Conservation (phyloP, 805 yeast species). For the Sugiyamaella americana region DNA sequence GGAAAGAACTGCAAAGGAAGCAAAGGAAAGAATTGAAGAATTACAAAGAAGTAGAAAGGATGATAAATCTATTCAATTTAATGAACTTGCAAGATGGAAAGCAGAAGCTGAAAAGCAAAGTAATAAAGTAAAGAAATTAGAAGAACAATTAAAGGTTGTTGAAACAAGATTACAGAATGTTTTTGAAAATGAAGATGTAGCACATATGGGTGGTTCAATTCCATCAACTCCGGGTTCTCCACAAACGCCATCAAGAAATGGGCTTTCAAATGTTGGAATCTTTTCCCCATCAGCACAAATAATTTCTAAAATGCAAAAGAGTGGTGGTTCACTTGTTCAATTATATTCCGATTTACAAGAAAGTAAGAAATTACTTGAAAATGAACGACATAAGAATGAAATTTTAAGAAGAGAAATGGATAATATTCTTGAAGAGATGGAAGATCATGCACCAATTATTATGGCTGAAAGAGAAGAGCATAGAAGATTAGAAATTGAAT, state of each 20-base stretch:
- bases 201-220: slow-evolving; percentile 8
- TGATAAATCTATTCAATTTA: slow-evolving; percentile 20
- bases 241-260: slow-evolving; percentile 14
- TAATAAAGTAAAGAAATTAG: slow-evolving; percentile 33
- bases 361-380: slow-evolving; percentile 57
- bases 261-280: slow-evolving; percentile 20
- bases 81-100: slow-evolving; percentile 31
- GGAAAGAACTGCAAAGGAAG: slow-evolving; percentile 48
- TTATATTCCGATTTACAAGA: slow-evolving; percentile 58
- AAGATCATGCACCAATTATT: slow-evolving; percentile 69
- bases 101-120: slow-evolving; percentile 35
- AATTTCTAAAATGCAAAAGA: slow-evolving; percentile 40
- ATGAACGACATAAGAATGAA: slow-evolving; percentile 66
- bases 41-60: slow-evolving; percentile 45
- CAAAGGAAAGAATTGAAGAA: slow-evolving; percentile 45
- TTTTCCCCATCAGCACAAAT: slow-evolving; percentile 56
- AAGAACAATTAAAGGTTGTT: slow-evolving; percentile 39
- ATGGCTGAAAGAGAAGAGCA: slow-evolving; percentile 60
- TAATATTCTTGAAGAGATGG: slow-evolving; percentile 66
- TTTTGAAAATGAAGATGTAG: slow-evolving; percentile 9
- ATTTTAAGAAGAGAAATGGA: slow-evolving; percentile 66
- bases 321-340: slow-evolving; percentile 57
- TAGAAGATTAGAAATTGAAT: slow-evolving; percentile 47
- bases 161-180: slow-evolving; percentile 32
- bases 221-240: slow-evolving; percentile 20